Evolutionary conservation across 805 yeast species (phyloP), one percentile per base, ranked within the genome.

Genomic region (Wickerhamomyces tratensis): DNA sequence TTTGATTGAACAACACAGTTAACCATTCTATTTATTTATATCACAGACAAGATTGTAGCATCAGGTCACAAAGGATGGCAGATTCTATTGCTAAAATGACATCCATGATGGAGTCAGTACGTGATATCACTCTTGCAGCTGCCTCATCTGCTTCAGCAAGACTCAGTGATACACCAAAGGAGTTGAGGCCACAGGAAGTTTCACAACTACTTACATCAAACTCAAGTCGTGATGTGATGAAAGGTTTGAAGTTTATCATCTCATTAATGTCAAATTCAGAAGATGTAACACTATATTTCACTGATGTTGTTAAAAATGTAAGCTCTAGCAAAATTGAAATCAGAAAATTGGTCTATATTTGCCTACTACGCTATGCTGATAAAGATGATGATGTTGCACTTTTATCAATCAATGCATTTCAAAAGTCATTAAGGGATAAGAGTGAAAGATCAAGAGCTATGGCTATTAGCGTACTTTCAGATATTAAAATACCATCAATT

Each of bases 301-400:
- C 97, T 0, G 89, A 85, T 53, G 93, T 93, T 6, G 82, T 93
- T 43, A 91, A 89, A 61, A 88, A 88, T 59, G 79, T 89, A 33
- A 83, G 86, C 7, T 79, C 91, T 15, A 51, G 69, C 6, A 76
- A 78, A 43, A 56, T 76, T 35, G 82, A 79, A 47, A 74, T 86
- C 29, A 76, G 86, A 46, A 77, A 82, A 50, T 69, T 91, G 57
- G 96, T 88, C 2, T 77, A 86, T 61, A 69, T 82, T 1, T 86
- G 86, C 51, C 63, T 93, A 39, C 65, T 80, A 37, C 71, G 84
- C 43, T 87, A 77, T 58, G 93, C 95, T 25, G 94, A 86, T 47
- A 61, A 69, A 43, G 89, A 86, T 50, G 96, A 93, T 9, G 95
- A 89, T 58, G 73, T 86, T n/a, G 93, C 98, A 3, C 70, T 93